Base-by-base conservation (phyloP, 208 protist genomes). In the Leishmania arabica region DNA sequence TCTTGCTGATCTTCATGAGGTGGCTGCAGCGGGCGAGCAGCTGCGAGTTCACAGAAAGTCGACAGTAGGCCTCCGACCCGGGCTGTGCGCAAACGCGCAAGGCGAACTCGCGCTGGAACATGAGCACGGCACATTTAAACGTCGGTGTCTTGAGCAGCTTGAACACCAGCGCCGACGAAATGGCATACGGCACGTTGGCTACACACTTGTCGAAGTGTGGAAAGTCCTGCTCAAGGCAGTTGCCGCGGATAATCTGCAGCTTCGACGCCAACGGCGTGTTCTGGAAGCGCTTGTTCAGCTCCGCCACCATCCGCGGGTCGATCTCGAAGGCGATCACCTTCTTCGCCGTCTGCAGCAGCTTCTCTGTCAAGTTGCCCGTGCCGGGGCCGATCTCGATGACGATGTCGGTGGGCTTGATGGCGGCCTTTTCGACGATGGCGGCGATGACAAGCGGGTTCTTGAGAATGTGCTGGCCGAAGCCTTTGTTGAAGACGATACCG, bases 101-200 rank as follows among this genome's bases (percentile, higher is more conserved):
- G 31, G 99, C 99, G 88, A 99, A 99, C 89, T 99, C 99, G 6
- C 97, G 82, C 94, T 99, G 99, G 87, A 99, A 99, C 99, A 99
- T 99, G 34, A 99, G 92, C 72, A 99, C 98, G 9, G 99, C 99
- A 77, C 93, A 99, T 78, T 98, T 98, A 81, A 97, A 98, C 8
- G 83, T 91, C 11, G 99, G 99, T 19, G 95, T 94, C 75, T 95
- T 90, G n/a, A 99, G 91, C 37, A 99, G 91, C 93, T 99, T 99
- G 85, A 99, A 99, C 5, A 99, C 95, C 24, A 99, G 86, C 24
- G 99, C 98, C n/a, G 99, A 99, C 5, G 99, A 99, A 87, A 99
- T 99, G 42, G 99, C 98, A 88, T 99, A 99, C 49, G 99, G 99
- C 42, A 99, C 96, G 94, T 99, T 99, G 56, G 99, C 99, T 13